phyloP scores from a whole-genome alignment of 306 rosid genomes.

The Rosa persica region DNA sequence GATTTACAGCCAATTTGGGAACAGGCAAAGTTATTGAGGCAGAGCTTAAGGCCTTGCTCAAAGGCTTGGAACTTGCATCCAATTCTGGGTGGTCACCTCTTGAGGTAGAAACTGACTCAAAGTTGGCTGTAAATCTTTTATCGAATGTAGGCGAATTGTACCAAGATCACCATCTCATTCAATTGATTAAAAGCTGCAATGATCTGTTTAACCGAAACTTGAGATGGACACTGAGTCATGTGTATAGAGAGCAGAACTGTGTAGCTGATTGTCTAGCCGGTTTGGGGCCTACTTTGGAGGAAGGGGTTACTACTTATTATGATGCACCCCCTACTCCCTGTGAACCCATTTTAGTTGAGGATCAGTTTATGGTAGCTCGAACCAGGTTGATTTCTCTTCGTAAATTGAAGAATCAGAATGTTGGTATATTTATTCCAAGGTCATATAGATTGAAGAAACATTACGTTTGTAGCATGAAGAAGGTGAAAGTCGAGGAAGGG shows the following conservation, averaged over 20 bases:
- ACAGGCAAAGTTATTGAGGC: conserved; percentile 8
- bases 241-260: neutral
- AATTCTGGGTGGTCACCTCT: neutral
- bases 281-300: conserved; percentile 2
- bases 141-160: neutral
- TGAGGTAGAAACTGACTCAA: conserved; percentile 10
- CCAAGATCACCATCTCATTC: neutral
- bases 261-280: conserved; percentile 6
- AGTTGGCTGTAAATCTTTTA: neutral
- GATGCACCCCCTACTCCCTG: neutral
- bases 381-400: neutral
- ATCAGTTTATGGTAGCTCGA: neutral
- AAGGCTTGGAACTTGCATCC: conserved; percentile 14
- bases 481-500: neutral
- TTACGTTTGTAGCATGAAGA: neutral
- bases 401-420: neutral
- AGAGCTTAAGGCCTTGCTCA: conserved; percentile 7
- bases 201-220: neutral
- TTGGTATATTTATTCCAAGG: neutral
- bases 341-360: neutral
- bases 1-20: conserved; percentile 5
- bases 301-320: neutral
- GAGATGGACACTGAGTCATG: neutral
- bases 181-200: neutral
- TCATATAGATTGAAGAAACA: neutral